A percentile compares a stretch with the other conserved stretches of the same genome.
Evolutionary conservation across 2,329 filamentous ascomycete genomes (phyloP).

Genomic region (Stenocarpella maydis): DNA sequence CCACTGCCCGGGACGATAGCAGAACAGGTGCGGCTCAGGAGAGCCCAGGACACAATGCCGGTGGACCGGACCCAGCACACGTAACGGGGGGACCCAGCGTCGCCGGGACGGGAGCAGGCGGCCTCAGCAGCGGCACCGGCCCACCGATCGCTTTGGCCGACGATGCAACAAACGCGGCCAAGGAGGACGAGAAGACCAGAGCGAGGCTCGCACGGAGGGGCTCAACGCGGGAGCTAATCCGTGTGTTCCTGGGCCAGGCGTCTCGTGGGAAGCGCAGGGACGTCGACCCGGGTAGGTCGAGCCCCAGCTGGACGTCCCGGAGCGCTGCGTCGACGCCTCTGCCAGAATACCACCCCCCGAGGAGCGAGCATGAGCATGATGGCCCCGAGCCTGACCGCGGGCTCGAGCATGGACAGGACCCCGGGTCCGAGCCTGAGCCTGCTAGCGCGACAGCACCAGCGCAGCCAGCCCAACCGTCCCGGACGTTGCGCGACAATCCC

Average conservation of each 20-base stretch:
- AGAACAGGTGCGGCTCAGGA: not conserved
- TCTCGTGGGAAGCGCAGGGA: constrained; percentile 11
- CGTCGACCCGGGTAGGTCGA: not conserved
- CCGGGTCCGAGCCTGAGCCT: not conserved
- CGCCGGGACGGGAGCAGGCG: constrained; percentile 2
- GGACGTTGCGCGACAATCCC: constrained; percentile 1
- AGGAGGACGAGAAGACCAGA: constrained; percentile 14
- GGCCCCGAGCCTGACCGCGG: not conserved
- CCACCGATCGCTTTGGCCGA: not conserved
- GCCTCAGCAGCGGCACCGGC: constrained; percentile 5
- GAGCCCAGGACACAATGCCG: not conserved
- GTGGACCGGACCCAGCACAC: not conserved
- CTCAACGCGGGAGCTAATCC: constrained; percentile 14
- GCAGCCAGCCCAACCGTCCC: not conserved
- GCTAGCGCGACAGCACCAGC: not conserved
- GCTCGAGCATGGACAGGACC: constrained; percentile 1
- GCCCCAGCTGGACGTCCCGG: constrained; percentile 18
- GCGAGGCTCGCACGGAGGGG: not conserved
- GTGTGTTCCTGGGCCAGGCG: constrained; percentile 11
- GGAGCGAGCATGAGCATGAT: constrained; percentile 2
- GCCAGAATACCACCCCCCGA: not conserved
- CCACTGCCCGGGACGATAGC: not conserved
- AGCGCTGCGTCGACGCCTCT: constrained; percentile 21
- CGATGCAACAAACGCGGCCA: not conserved
- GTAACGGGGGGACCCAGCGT: constrained; percentile 3